Conservation (phyloP, 2,329 filamentous ascomycete species). For the Pseudocercospora vitis region DNA sequence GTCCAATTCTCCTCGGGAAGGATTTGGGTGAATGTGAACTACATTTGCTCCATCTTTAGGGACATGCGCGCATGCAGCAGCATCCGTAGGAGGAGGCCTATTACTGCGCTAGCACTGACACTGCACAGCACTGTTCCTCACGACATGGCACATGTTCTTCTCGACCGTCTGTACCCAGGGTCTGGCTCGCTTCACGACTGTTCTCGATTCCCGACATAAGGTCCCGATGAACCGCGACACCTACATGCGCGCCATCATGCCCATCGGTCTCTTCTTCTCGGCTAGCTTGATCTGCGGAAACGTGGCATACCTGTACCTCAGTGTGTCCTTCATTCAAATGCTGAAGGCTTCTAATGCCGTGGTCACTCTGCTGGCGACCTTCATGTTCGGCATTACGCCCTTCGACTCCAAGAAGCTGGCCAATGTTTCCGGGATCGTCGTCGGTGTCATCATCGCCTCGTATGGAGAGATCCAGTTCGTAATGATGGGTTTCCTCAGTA, state of each 20-base stretch:
- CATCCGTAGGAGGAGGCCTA: not conserved
- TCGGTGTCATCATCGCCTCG: slow-evolving; percentile 92
- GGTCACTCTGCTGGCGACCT: slow-evolving; percentile 84
- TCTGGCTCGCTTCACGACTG: slow-evolving; percentile 81
- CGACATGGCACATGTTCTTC: slow-evolving; percentile 93
- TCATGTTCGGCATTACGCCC: slow-evolving; percentile 79
- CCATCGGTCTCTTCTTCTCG: slow-evolving; percentile 94
- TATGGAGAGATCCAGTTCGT: slow-evolving; percentile 95
- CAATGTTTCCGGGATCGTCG: slow-evolving; percentile 91
- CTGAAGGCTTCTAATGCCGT: slow-evolving; percentile 97
- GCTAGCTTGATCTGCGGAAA: slow-evolving; percentile 96
- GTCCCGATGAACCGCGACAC: slow-evolving; percentile 96
- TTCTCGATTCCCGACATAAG: slow-evolving; percentile 91
- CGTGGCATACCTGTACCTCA: slow-evolving; percentile 90
- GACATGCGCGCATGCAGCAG: not conserved
- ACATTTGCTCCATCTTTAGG: not conserved
- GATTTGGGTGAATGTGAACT: not conserved
- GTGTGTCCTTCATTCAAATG: slow-evolving; percentile 98
- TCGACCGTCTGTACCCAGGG: slow-evolving; percentile 92
- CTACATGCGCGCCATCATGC: slow-evolving; percentile 89
- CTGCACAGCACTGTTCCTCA: slow-evolving; percentile 71
- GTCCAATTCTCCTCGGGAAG: not conserved
- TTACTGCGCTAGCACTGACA: slow-evolving; percentile 5
- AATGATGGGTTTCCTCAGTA: slow-evolving; percentile 66
- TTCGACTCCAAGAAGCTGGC: slow-evolving; percentile 83